Percentiles rank a stretch among this genome's conserved stretches.
These are phyloP conservation scores for Neofusicoccum laricinum DNA, from an alignment of 2,329 filamentous ascomycete genomes.

Conservation along the genomic window DNA sequence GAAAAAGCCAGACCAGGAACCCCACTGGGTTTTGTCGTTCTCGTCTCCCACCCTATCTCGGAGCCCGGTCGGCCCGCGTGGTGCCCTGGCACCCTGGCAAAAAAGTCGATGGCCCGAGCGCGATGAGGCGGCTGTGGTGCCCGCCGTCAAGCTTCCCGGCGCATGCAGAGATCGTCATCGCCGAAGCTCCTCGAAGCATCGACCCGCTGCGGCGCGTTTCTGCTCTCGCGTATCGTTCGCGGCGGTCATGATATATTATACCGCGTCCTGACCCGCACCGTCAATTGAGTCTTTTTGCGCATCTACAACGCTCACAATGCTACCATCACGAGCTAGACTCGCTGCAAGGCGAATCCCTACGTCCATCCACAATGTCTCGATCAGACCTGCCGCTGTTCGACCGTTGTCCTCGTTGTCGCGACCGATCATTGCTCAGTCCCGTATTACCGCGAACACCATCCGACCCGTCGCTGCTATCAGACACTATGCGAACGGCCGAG, in stretches of 20 bases:
- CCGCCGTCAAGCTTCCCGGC: not conserved
- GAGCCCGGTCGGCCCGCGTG: slow-evolving; percentile 2
- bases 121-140: not conserved
- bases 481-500: slow-evolving; percentile 58
- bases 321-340: slow-evolving; percentile 33
- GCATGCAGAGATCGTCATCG: slow-evolving; percentile 1
- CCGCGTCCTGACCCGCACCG: not conserved
- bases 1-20: slow-evolving; percentile 9
- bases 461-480: slow-evolving; percentile 39
- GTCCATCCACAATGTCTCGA: not conserved
- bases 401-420: slow-evolving; percentile 16
- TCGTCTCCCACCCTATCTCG: not conserved
- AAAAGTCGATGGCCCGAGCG: not conserved
- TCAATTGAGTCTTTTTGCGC: not conserved
- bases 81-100: not conserved
- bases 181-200: slow-evolving; percentile 16
- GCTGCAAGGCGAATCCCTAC: slow-evolving; percentile 33
- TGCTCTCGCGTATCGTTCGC: not conserved
- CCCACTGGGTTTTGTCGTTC: slow-evolving; percentile 12
- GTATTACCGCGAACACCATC: slow-evolving; percentile 23
- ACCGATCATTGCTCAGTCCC: slow-evolving; percentile 22
- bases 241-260: not conserved
- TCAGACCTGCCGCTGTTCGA: not conserved
- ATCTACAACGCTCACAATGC: slow-evolving; percentile 27
- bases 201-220: slow-evolving; percentile 5